Percentiles rank a stretch among this genome's conserved stretches.
phyloP scores from a whole-genome alignment of 345 rosid species.

The Eucalyptus tenuipes region DNA sequence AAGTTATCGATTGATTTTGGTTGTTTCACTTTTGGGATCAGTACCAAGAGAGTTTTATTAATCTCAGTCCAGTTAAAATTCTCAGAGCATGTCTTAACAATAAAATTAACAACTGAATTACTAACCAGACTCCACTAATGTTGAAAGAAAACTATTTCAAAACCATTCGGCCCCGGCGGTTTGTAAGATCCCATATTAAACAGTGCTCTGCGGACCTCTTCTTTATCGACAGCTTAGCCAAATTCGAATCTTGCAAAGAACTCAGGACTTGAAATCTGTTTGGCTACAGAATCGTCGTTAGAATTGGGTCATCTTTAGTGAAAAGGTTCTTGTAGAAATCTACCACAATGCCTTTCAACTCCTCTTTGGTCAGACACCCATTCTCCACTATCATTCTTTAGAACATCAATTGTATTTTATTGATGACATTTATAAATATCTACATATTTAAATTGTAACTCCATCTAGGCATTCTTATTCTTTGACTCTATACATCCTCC shows the following conservation, averaged over 20 bases:
- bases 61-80: neutral
- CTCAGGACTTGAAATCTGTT: neutral
- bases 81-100: neutral
- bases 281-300: neutral
- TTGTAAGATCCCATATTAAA: neutral
- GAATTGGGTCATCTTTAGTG: neutral
- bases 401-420: neutral
- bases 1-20: neutral
- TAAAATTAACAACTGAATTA: neutral
- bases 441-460: neutral
- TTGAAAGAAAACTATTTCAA: slow-evolving; percentile 22
- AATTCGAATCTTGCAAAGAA: neutral
- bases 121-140: neutral
- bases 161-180: neutral
- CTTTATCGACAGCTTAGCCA: neutral
- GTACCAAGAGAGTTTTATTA: neutral
- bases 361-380: neutral
- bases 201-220: neutral
- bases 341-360: neutral
- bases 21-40: neutral
- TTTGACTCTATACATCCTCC: neutral
- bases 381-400: neutral
- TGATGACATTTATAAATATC: neutral
- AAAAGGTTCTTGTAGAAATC: neutral
- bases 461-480: neutral